Base-by-base conservation (phyloP, 2,329 filamentous ascomycete genomes). In the Leptographium wingfieldii region DNA sequence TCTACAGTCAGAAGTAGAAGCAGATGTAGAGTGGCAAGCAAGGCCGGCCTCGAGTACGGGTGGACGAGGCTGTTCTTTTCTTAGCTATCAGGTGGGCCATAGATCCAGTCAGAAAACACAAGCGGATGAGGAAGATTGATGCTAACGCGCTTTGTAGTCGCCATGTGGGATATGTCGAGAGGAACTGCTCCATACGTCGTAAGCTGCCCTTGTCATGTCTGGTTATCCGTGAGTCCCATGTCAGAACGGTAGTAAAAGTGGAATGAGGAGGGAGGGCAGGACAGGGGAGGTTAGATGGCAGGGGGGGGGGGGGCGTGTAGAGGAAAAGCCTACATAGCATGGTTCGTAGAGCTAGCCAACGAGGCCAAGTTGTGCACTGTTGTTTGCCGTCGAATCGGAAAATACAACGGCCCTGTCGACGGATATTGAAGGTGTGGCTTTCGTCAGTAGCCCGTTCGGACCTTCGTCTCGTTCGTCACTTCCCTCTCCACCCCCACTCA, bases 371-470 rank as follows among this genome's bases (percentile, higher is more conserved):
- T 35, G 25, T 33, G 33, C 33, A 29, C 46, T 22, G 35, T 62
- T 35, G 57, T 60, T 48, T 51, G 60, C 56, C 38, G 58, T 60
- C 60, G 61, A 59, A 65, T 63, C 54, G 59, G 61, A 61, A 60
- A 62, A 62, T 59, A 57, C 55, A 46, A 46, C 40, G 54, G 54
- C 54, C 54, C 53, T 55, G 53, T 22, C 31, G 33, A 55, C 31
- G 19, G 31, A 12, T 7, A 55, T n/a, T 19, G 29, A 31, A 12
- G 51, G 14, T 25, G 51, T 22, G 11, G 22, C 51, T 53, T 16
- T 33, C 27, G 1, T 33, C 33, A 35, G 22, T n/a, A 33, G 14
- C 33, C 31, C 53, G 29, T 35, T 55, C 19, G 29, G n/a, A 10
- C 27, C 19, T 22, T 31, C 31, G 19, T 31, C 51, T 29, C 27